Evolutionary conservation across 352 stramenopile genomes (phyloP).

Genomic region (Albugo laibachii): DNA sequence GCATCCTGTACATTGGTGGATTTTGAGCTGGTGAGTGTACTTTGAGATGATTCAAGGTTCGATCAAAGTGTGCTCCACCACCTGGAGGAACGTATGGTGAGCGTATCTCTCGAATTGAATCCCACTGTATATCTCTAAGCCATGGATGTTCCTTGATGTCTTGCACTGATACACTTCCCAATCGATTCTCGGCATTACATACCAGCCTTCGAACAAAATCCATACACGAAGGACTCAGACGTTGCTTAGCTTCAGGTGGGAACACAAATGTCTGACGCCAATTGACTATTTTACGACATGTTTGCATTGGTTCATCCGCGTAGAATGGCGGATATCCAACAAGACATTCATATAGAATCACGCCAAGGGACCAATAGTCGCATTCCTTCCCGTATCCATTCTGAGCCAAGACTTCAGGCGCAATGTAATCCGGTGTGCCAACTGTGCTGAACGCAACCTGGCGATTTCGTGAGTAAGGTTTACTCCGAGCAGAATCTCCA

Average conservation of each 20-base stretch:
- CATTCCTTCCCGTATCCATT: constrained; percentile 81
- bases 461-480: constrained; percentile 44
- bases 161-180: constrained; percentile 85
- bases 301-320: constrained; percentile 92
- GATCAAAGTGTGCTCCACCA: constrained; percentile 79
- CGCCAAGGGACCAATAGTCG: constrained; percentile 98
- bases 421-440: constrained; percentile 98
- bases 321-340: constrained; percentile 99
- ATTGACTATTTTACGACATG: constrained; percentile 89
- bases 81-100: constrained; percentile 79
- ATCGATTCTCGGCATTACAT: constrained; percentile 83
- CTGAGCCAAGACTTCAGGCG: constrained; percentile 92
- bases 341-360: constrained; percentile 99
- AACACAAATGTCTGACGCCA: constrained; percentile 77
- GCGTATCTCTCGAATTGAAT: constrained; percentile 52
- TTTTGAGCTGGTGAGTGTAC: constrained; percentile 28
- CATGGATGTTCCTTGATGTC: constrained; percentile 96
- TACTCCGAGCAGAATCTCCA: constrained; percentile 11
- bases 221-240: constrained; percentile 69
- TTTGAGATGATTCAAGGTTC: constrained; percentile 84
- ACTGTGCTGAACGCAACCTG: constrained; percentile 95
- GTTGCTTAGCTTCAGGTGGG: constrained; percentile 29
- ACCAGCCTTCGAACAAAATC: constrained; percentile 88
- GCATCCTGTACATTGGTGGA: constrained; percentile 52
- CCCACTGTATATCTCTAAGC: constrained; percentile 90